Conservation (phyloP, 2,329 filamentous ascomycete genomes). For the Gnomoniopsis sp. region DNA sequence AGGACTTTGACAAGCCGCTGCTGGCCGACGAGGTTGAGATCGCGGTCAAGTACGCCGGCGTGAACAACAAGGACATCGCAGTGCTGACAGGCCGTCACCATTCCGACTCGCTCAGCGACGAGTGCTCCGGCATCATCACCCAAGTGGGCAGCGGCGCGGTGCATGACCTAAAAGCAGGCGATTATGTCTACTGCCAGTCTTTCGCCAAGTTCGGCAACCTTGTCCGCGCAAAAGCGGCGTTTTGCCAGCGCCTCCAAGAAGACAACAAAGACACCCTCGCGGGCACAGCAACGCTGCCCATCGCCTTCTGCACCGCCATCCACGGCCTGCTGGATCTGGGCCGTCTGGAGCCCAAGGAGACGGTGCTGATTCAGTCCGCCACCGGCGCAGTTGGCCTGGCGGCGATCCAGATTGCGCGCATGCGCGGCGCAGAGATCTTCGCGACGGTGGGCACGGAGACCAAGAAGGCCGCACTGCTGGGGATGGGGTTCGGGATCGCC, state of each 20-base stretch:
- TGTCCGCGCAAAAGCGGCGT: conserved; percentile 19
- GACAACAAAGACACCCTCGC: conserved; percentile 14
- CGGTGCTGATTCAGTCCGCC: conserved; percentile 18
- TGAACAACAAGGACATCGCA: conserved; percentile 22
- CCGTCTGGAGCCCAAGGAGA: conserved; percentile 17
- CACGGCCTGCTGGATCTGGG: conserved; percentile 25
- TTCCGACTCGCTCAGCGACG: conserved; percentile 21
- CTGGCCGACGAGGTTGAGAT: too few relatives aligned
- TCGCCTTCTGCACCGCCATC: conserved; percentile 20
- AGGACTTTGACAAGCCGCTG: too few relatives aligned
- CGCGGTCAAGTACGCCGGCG: conserved; percentile 16
- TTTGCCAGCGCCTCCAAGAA: conserved; percentile 20
- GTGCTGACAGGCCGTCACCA: conserved; percentile 24
- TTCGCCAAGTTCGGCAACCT: conserved; percentile 20
- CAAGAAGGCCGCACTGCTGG: conserved; percentile 18
- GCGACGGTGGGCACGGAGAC: conserved; percentile 15
- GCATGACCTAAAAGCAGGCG: conserved; percentile 20
- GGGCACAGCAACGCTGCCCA: conserved; percentile 10
- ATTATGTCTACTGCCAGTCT: conserved; percentile 24
- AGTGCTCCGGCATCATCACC: conserved; percentile 19
- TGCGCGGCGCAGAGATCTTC: conserved; percentile 19
- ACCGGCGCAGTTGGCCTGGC: conserved; percentile 22
- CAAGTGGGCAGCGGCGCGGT: conserved; percentile 20
- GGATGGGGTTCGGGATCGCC: conserved; percentile 6
- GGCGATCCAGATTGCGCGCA: conserved; percentile 21